A percentile compares a stretch with the other conserved stretches of the same genome.
Conservation (phyloP, 495 filamentous ascomycete species). For the Xylaria castorea region DNA sequence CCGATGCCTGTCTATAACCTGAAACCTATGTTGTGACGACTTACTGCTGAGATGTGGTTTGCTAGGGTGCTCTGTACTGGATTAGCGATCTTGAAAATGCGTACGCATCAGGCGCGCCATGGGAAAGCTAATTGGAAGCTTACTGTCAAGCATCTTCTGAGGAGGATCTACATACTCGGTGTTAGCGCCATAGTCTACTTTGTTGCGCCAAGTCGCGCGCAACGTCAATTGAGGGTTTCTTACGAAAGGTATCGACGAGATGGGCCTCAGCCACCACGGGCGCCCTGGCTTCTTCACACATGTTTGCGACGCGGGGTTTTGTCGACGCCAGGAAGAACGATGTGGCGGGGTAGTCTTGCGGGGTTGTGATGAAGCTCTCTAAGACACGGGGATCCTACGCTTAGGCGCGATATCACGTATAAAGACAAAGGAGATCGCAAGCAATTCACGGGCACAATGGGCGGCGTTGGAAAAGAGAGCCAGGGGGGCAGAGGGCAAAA, state of each 20-base stretch:
- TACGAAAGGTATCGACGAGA: constrained; percentile 82
- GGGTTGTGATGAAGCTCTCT: constrained; percentile 30
- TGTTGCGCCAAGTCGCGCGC: neutral
- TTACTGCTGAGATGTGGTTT: constrained; percentile 62
- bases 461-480: constrained; percentile 17
- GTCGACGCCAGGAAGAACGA: constrained; percentile 34
- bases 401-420: neutral
- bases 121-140: constrained; percentile 40
- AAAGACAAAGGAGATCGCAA: constrained; percentile 5
- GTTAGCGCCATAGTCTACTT: constrained; percentile 31
- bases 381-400: neutral
- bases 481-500: constrained; percentile 9
- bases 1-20: neutral
- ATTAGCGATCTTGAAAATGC: neutral
- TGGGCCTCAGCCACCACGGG: constrained; percentile 85
- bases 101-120: constrained; percentile 2
- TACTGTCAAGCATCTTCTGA: constrained; percentile 68
- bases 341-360: constrained; percentile 35
- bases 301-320: constrained; percentile 51
- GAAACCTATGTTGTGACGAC: constrained; percentile 29
- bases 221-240: constrained; percentile 27
- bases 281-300: constrained; percentile 71
- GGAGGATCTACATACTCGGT: constrained; percentile 52
- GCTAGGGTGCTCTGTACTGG: constrained; percentile 59
- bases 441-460: neutral